Percentiles rank a stretch among this genome's conserved stretches.
Evolutionary conservation across 768 basidiomycete genomes (phyloP).

Genomic region (Porphyrellus cyaneotinctus): DNA sequence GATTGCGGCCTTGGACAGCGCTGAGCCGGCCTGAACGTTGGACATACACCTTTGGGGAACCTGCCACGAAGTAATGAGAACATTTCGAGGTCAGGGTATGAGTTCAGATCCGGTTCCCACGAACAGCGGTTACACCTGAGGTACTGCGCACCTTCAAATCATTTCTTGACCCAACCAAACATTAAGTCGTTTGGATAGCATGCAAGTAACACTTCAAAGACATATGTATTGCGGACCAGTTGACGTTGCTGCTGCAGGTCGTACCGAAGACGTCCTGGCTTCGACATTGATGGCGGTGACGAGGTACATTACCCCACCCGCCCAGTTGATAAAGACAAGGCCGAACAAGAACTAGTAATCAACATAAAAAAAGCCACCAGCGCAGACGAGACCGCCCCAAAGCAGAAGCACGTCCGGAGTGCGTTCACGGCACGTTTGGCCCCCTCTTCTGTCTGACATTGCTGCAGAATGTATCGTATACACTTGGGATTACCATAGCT

Average conservation of each 20-base stretch:
- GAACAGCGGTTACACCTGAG: constrained; percentile 9
- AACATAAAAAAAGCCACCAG: constrained; percentile 99
- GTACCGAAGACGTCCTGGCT: constrained; percentile 36
- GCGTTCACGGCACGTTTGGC: constrained; percentile 32
- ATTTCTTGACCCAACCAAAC: neutral
- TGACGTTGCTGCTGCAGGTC: constrained; percentile 28
- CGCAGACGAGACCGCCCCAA: constrained; percentile 92
- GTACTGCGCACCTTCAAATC: neutral
- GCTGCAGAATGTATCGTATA: constrained; percentile 91
- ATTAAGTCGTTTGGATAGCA: constrained; percentile 11
- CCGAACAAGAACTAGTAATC: constrained; percentile 87
- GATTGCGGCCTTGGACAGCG: constrained; percentile 2
- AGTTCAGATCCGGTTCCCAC: constrained; percentile 17
- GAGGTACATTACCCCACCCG: constrained; percentile 90
- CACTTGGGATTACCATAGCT: constrained; percentile 99
- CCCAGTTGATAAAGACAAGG: constrained; percentile 98
- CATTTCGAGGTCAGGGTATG: constrained; percentile 8
- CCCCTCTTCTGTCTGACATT: constrained; percentile 13
- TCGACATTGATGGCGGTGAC: constrained; percentile 70
- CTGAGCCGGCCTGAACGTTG: constrained; percentile 9
- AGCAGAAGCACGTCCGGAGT: constrained; percentile 99
- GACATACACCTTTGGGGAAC: constrained; percentile 3
- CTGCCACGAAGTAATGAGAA: constrained; percentile 15
- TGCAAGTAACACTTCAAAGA: constrained; percentile 21
- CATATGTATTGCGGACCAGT: neutral